Percentiles rank a stretch among this genome's conserved stretches.
phyloP scores from a whole-genome alignment of 768 basidiomycete species.

The Phanerodontia chrysosporium region DNA sequence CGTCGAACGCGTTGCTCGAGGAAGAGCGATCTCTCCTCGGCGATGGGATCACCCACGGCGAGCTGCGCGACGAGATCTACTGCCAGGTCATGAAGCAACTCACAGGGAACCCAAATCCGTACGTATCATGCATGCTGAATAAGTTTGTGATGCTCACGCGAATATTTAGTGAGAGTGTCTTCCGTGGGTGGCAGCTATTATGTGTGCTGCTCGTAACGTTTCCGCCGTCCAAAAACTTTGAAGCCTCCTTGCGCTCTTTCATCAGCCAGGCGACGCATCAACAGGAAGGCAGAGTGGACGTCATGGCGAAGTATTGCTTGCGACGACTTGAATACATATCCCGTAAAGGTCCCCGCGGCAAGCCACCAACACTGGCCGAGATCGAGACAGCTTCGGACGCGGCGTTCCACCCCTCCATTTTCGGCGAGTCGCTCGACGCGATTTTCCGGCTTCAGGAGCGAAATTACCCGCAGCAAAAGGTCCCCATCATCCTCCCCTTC shows the following conservation, averaged over 20 bases:
- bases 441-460: conserved; percentile 82
- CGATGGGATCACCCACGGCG: conserved; percentile 74
- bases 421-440: conserved; percentile 84
- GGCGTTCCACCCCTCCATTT: conserved; percentile 92
- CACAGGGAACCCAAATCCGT: conserved; percentile 76
- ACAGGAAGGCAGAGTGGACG: conserved; percentile 73
- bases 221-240: conserved; percentile 91
- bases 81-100: conserved; percentile 93
- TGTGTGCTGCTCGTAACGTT: conserved; percentile 91
- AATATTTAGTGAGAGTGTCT: conserved; percentile 80
- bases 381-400: conserved; percentile 93
- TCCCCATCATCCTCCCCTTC: conserved; percentile 93
- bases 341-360: conserved; percentile 83
- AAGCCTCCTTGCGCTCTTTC: conserved; percentile 80
- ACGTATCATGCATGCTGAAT: conserved; percentile 28
- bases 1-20: conserved; percentile 49
- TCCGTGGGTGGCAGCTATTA: conserved; percentile 91
- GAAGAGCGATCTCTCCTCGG: conserved; percentile 85
- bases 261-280: conserved; percentile 36
- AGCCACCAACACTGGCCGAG: conserved; percentile 75
- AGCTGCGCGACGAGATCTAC: conserved; percentile 90
- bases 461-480: conserved; percentile 78
- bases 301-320: conserved; percentile 91
- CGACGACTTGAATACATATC: conserved; percentile 70
- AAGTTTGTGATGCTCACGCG: not conserved